These are phyloP conservation scores for Boletus rufocinnamomeus DNA, from an alignment of 768 basidiomycete species.

Conservation along the genomic window DNA sequence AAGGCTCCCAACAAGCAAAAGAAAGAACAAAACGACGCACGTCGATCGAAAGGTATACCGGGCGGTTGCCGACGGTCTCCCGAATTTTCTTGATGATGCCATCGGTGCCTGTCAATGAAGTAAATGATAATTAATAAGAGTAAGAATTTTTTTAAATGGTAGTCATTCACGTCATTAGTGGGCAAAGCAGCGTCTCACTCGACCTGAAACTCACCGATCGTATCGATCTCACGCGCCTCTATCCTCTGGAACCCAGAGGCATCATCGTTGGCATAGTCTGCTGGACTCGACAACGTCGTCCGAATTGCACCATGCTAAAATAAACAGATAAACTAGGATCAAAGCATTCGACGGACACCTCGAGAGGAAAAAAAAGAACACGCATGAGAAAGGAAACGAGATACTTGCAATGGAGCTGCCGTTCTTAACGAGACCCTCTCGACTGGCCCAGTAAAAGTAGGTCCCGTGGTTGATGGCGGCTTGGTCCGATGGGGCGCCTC, in stretches of 20 bases:
- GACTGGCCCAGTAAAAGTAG: constrained; percentile 88
- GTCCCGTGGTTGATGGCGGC: constrained; percentile 86
- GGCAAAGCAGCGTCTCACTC: not conserved
- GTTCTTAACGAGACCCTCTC: constrained; percentile 78
- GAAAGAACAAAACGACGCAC: constrained; percentile 39
- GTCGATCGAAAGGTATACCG: constrained; percentile 80
- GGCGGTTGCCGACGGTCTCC: constrained; percentile 69
- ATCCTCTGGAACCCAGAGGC: constrained; percentile 79
- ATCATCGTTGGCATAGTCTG: constrained; percentile 79
- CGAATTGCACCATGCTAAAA: constrained; percentile 83
- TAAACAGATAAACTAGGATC: constrained; percentile 72
- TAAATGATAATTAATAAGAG: not conserved
- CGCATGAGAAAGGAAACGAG: constrained; percentile 29
- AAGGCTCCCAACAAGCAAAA: not conserved
- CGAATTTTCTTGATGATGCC: constrained; percentile 83
- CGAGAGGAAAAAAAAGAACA: constrained; percentile 6
- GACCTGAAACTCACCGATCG: constrained; percentile 52
- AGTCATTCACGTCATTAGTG: not conserved
- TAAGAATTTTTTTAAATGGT: too few relatives aligned
- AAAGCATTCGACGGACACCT: constrained; percentile 40
- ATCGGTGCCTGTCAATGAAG: constrained; percentile 49
- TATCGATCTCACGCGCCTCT: constrained; percentile 84
- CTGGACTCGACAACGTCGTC: constrained; percentile 75
- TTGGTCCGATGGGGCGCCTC: constrained; percentile 68
- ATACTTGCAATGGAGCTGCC: constrained; percentile 84